Evolutionary conservation across 371 early-diverging fungal genomes (phyloP), one percentile per base, ranked within the genome.

Genomic region (Smittium mucronatum): DNA sequence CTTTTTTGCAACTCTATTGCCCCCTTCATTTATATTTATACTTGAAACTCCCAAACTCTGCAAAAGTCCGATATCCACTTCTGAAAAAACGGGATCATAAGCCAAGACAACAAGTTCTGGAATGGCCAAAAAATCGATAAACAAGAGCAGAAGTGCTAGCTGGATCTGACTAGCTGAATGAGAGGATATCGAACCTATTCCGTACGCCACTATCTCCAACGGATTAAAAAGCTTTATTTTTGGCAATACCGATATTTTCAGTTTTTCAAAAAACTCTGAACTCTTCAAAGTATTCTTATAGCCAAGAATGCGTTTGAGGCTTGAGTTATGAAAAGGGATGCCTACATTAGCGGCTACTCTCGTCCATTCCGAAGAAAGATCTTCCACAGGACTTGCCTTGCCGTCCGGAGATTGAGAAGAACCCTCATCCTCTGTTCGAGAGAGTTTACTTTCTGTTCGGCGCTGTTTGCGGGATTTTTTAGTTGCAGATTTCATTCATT

Each of bases 151-250:
- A 2, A 83, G 65, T 0, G 82, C 79, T 30, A 82, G 35, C 65
- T 82, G 83, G 74, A 74, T 75, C 34, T 76, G 78, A 17, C 82
- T 75, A 8, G 72, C 64, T 29, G 34, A 29, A 35, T 71, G 70
- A 1, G 35, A 26, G 1, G 8, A 2, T 31, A 79, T 66, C 2
- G 76, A 72, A 0, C 82, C 82, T 2, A 82, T 70, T 17, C 82
- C 82, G 64, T 81, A 82, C 72, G 78, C 78, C 0, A 82, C 78
- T 25, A 74, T 69, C 57, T 78, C 75, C 5, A 70, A 59, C 0
- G 78, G 76, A 1, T 8, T 36, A 58, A 79, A 79, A 25, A 11
- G 72, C 1, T 36, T 21, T 25, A 78, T 21, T n/a, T 67, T 21
- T n/a, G 64, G 21, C 2, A 68, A 8, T 11, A 68, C 36, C n/a